Conservation (phyloP, 176 grass and related monocot species). For the Neostapfia colusana region DNA sequence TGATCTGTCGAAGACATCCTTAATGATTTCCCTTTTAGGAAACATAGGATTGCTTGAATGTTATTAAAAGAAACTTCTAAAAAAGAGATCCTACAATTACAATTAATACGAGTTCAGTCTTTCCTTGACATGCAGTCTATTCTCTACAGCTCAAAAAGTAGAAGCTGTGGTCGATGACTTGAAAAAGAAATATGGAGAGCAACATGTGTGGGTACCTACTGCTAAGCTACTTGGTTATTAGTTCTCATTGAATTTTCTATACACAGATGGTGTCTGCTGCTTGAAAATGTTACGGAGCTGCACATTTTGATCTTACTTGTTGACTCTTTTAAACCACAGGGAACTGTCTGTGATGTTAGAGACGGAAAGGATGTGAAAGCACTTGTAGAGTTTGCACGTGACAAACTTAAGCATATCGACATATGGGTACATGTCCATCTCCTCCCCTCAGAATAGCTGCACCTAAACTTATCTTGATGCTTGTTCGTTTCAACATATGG, state of each 20-base stretch:
- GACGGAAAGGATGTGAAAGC: slow-evolving; percentile 87
- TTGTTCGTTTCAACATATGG: background rate
- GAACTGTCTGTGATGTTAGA: slow-evolving; percentile 88
- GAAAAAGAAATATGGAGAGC: slow-evolving; percentile 83
- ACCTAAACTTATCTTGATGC: background rate
- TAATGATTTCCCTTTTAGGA: background rate
- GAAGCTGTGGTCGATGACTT: slow-evolving; percentile 59
- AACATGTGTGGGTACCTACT: slow-evolving; percentile 96
- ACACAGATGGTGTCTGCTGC: slow-evolving; percentile 13
- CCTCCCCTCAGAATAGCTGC: background rate
- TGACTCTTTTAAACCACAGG: slow-evolving; percentile 50
- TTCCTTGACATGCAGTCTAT: slow-evolving; percentile 55
- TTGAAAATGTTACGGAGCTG: slow-evolving; percentile 14
- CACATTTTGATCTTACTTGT: background rate
- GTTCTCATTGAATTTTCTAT: slow-evolving; percentile 16
- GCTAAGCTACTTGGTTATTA: slow-evolving; percentile 34
- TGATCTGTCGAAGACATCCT: background rate
- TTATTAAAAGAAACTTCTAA: background rate
- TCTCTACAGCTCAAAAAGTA: slow-evolving; percentile 74
- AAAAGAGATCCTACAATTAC: slow-evolving; percentile 23
- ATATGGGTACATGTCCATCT: slow-evolving; percentile 66
- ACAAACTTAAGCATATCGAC: slow-evolving; percentile 78
- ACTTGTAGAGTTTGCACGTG: slow-evolving; percentile 70
- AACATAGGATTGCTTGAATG: background rate
- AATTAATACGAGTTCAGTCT: slow-evolving; percentile 46